These are phyloP conservation scores for Grosmannia penicillata DNA, from an alignment of 2,329 filamentous ascomycete genomes.

Conservation along the genomic window DNA sequence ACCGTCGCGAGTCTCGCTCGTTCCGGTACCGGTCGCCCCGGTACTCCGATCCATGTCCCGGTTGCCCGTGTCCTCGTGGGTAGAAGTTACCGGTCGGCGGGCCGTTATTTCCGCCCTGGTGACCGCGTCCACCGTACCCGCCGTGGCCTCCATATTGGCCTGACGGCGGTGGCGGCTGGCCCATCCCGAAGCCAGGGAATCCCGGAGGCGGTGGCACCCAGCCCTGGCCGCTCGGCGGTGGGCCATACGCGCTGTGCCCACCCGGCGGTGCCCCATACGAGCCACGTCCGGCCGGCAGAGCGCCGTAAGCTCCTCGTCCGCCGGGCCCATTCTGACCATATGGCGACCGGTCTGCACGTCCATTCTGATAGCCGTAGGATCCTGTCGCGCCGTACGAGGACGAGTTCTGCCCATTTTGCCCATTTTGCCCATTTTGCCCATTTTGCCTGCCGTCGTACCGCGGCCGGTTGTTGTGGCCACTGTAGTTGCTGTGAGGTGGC, in stretches of 20 bases:
- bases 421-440: no score
- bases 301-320: constrained; percentile 5
- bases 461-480: background rate
- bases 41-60: constrained; percentile 10
- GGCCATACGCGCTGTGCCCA: constrained; percentile 13
- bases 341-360: constrained; percentile 6
- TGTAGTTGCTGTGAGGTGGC: constrained; percentile 20
- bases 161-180: constrained; percentile 29
- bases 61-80: no score
- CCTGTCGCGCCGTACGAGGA: constrained; percentile 35
- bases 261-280: constrained; percentile 13
- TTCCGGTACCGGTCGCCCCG: constrained; percentile 6
- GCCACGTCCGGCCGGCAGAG: constrained; percentile 12
- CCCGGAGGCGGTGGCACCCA: constrained; percentile 32
- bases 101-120: constrained; percentile 4
- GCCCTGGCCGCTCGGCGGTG: constrained; percentile 8
- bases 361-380: constrained; percentile 9
- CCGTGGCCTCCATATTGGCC: constrained; percentile 4
- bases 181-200: constrained; percentile 25
- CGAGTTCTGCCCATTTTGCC: no score
- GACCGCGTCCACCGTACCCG: constrained; percentile 1
- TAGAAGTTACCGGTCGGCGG: no score
- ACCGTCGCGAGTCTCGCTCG: constrained; percentile 9
- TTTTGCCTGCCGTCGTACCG: constrained; percentile 2
- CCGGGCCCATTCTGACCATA: constrained; percentile 7